These are phyloP conservation scores for Xylaria hypoxylon DNA, from an alignment of 2,329 filamentous ascomycete species.

Conservation along the genomic window DNA sequence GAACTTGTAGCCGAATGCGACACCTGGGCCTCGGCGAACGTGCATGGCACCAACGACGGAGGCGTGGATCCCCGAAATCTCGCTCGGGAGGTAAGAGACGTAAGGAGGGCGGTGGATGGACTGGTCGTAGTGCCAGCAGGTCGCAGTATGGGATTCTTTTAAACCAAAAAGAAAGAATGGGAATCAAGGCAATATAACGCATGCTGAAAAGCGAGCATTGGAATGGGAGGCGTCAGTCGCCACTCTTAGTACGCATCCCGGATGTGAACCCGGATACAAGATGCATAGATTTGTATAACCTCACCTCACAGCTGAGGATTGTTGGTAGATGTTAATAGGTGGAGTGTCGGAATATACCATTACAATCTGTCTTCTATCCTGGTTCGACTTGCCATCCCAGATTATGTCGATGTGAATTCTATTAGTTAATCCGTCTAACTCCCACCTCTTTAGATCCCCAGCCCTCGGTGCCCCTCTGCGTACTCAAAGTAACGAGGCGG, in stretches of 20 bases:
- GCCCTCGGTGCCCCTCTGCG: no score
- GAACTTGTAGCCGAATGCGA: conserved; percentile 63
- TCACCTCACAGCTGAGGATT: background rate
- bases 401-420: no score
- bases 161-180: background rate
- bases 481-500: no score
- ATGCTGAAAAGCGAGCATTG: conserved; percentile 2
- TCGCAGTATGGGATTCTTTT: conserved; percentile 59
- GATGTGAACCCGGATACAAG: no score
- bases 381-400: background rate
- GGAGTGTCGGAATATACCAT: conserved; percentile 29
- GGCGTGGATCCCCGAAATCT: conserved; percentile 60
- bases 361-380: background rate
- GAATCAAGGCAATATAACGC: conserved; percentile 7
- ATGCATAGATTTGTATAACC: conserved; percentile 14
- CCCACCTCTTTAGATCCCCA: no score
- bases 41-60: conserved; percentile 55
- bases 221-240: conserved; percentile 1
- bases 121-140: conserved; percentile 57
- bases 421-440: no score
- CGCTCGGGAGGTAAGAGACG: conserved; percentile 56
- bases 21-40: conserved; percentile 54
- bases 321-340: conserved; percentile 3
- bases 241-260: background rate
- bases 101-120: conserved; percentile 59